A percentile compares a stretch with the other conserved stretches of the same genome.
Evolutionary conservation across 148 eudicot species (phyloP).

Genomic region (Rhododendron henanense): DNA sequence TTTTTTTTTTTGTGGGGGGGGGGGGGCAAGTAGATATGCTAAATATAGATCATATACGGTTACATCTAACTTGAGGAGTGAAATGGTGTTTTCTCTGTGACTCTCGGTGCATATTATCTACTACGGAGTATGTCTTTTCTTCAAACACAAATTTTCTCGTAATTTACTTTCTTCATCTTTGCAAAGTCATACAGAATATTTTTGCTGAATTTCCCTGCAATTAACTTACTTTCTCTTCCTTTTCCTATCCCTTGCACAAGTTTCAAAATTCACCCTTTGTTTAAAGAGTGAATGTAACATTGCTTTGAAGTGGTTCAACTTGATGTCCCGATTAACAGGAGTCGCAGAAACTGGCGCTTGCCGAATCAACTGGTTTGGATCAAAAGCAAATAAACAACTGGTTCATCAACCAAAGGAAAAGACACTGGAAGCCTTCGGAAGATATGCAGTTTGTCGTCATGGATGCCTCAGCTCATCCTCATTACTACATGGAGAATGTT

Average conservation of each 20-base stretch:
- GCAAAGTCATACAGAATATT: not conserved
- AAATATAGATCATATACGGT: not conserved
- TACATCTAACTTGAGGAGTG: not conserved
- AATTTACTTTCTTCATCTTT: not conserved
- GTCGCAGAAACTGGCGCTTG: conserved; percentile 84
- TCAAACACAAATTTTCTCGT: not conserved
- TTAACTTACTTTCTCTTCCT: not conserved
- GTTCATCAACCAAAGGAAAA: conserved; percentile 95
- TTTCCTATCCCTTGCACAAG: not conserved
- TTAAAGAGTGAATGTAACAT: not conserved
- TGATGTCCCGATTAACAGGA: conserved; percentile 41
- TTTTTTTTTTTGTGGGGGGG: too few species aligned
- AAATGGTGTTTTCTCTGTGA: not conserved
- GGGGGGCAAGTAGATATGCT: too few species aligned
- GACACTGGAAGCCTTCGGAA: conserved; percentile 97
- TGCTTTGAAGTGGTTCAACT: not conserved
- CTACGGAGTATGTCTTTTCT: not conserved
- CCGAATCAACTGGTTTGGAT: conserved; percentile 84
- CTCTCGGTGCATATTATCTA: not conserved
- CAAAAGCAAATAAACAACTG: conserved; percentile 98
- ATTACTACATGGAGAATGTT: conserved; percentile 59
- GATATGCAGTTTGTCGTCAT: conserved; percentile 85
- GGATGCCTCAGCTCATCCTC: conserved; percentile 46
- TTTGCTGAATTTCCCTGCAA: too few species aligned
- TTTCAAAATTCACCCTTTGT: not conserved